phyloP scores from a whole-genome alignment of 2,329 filamentous ascomycete species.

The Colletotrichum sp. region DNA sequence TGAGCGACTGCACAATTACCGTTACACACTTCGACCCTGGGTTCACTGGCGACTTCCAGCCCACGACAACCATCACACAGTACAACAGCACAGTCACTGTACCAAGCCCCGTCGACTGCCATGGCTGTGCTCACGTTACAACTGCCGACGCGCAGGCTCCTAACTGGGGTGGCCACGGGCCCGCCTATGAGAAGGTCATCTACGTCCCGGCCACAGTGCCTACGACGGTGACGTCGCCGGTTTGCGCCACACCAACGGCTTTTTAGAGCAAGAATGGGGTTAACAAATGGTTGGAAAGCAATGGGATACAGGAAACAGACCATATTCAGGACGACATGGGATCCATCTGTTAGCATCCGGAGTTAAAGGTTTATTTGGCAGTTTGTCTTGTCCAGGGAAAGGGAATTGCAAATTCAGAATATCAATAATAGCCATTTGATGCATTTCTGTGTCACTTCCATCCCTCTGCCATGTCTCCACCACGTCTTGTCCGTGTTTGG shows the following conservation, averaged over 20 bases:
- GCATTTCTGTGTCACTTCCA: neutral
- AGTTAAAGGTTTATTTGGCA: neutral
- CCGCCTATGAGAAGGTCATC: neutral
- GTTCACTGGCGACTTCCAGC: conserved; percentile 3
- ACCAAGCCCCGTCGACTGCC: neutral
- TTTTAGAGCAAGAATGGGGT: neutral
- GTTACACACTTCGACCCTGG: neutral
- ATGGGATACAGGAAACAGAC: neutral
- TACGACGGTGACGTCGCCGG: neutral
- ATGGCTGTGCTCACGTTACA: neutral
- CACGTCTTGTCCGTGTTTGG: neutral
- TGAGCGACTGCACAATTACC: neutral
- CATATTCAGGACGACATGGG: neutral
- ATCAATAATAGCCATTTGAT: neutral
- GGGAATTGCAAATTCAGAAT: neutral
- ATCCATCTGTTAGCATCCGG: neutral
- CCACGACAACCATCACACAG: neutral
- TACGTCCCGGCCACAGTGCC: neutral
- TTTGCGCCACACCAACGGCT: neutral
- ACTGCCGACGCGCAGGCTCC: neutral
- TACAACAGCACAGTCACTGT: neutral
- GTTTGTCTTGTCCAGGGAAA: neutral
- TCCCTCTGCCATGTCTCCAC: neutral
- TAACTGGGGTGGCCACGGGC: neutral
- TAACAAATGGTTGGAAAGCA: neutral